Evolutionary conservation across 2,329 filamentous ascomycete species (phyloP).

Genomic region (Colletotrichum sp.): DNA sequence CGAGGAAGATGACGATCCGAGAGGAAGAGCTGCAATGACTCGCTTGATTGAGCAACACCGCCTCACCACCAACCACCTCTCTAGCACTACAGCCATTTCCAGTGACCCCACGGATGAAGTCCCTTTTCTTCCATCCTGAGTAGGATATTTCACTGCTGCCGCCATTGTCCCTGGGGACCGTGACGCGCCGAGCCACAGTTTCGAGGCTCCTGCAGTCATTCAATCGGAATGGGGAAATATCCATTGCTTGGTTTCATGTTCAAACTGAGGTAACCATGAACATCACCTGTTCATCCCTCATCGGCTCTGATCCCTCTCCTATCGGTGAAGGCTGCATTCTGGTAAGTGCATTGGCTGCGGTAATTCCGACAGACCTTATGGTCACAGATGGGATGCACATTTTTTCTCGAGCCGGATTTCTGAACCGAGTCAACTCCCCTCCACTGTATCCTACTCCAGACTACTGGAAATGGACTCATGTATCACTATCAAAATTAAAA

Average conservation of each 20-base stretch:
- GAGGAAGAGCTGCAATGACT: not conserved
- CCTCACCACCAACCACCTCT: not conserved
- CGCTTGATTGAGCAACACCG: not conserved
- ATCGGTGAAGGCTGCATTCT: not conserved
- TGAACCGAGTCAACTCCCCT: too few species aligned
- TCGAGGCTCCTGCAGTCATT: not conserved
- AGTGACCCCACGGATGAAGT: not conserved
- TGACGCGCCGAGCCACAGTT: not conserved
- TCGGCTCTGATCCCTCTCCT: not conserved
- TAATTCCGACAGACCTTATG: not conserved
- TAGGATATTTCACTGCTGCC: not conserved
- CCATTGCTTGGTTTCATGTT: not conserved
- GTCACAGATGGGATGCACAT: not conserved
- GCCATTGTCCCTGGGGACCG: not conserved
- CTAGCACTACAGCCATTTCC: not conserved
- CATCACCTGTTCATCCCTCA: not conserved
- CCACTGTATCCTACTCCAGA: too few species aligned
- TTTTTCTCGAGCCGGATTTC: too few species aligned
- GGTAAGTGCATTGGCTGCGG: not conserved
- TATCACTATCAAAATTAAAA: not conserved
- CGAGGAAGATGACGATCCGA: accelerated
- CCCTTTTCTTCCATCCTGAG: not conserved
- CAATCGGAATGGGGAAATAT: not conserved
- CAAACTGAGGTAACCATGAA: not conserved
- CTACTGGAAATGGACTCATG: not conserved